Evolutionary conservation across 495 filamentous ascomycete genomes (phyloP), one percentile per base, ranked within the genome.

Genomic region (Penicillium arizonense): DNA sequence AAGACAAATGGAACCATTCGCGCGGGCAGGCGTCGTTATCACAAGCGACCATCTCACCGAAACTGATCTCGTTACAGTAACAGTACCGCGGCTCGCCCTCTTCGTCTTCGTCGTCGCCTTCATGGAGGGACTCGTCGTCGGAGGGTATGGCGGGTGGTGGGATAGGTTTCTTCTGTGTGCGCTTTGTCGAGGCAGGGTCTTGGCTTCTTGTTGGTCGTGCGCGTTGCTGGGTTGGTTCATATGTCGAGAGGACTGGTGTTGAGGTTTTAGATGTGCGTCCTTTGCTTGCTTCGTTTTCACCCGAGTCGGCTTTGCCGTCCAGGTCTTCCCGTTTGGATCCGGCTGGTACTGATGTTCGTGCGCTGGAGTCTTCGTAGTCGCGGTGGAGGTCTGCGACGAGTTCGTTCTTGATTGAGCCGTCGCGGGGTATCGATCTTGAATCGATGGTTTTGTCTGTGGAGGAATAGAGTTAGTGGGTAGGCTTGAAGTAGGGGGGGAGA

Each of bases 21-120:
- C 83, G 80, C 54, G 85, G 81, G 72, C 94, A 98, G 23, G 79
- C 80, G 44, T 93, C 88, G 39, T 87, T 89, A 63, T 98, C 94
- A 58, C 94, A 98, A n/a, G 87, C 94, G 13, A 98, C 89, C 94
- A 98, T 98, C 72, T 96, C 89, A 18, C 94, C 94, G 63, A 96
- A 98, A 62, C 88, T 94, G 30, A 96, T 85, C 53, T 87, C 82
- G 57, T 97, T 89, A 68, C 94, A 98, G 70, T 91, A 90, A 70
- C 94, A 98, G 70, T 97, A 98, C 40, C 84, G 77, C 11, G 88
- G 89, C 66, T 97, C 94, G 49, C 90, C 84, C 12, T 82, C 86
- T 46, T 91, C 91, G 12, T 82, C 82, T 26, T 90, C 90, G 5
- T 80, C 84, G 18, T 86, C 85, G 3, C 80, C 83, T 36, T 86